These are phyloP conservation scores for Aleurites moluccanus DNA, from an alignment of 441 rosid genomes.

Conservation along the genomic window DNA sequence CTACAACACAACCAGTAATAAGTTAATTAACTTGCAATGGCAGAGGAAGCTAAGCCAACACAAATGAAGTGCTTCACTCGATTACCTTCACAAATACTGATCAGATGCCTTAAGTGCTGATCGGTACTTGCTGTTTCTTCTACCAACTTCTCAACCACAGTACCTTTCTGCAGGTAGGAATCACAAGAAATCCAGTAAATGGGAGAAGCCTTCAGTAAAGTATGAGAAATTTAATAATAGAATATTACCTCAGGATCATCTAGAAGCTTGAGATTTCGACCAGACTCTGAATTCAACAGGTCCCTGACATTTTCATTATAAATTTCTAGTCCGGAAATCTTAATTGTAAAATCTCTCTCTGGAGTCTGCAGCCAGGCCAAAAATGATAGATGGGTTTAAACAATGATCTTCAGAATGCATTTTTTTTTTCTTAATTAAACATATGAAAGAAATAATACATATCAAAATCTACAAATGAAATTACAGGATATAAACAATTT, in stretches of 20 bases:
- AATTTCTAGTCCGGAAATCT: constrained; percentile 94
- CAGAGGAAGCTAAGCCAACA: constrained; percentile 3
- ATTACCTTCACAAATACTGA: constrained; percentile 91
- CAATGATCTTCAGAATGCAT: neutral
- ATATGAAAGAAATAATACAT: neutral
- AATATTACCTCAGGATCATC: constrained; percentile 95
- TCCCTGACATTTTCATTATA: constrained; percentile 96
- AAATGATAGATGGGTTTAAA: constrained; percentile 14
- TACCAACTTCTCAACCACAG: constrained; percentile 88
- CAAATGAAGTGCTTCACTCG: constrained; percentile 22
- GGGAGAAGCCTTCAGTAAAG: constrained; percentile 3
- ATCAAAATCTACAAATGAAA: neutral
- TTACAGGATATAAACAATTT: neutral
- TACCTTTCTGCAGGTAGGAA: constrained; percentile 69
- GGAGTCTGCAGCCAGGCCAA: constrained; percentile 62
- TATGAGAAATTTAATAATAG: neutral
- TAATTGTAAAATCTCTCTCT: constrained; percentile 86
- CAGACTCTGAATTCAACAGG: constrained; percentile 83
- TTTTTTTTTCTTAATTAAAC: neutral
- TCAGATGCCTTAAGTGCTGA: constrained; percentile 77
- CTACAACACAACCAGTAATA: constrained; percentile 38
- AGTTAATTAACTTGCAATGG: constrained; percentile 17
- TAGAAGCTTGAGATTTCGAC: constrained; percentile 88
- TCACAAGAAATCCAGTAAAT: constrained; percentile 13
- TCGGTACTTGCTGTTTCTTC: constrained; percentile 83